phyloP scores from a whole-genome alignment of 78 protist species.

The Dictyostelium purpureum region DNA sequence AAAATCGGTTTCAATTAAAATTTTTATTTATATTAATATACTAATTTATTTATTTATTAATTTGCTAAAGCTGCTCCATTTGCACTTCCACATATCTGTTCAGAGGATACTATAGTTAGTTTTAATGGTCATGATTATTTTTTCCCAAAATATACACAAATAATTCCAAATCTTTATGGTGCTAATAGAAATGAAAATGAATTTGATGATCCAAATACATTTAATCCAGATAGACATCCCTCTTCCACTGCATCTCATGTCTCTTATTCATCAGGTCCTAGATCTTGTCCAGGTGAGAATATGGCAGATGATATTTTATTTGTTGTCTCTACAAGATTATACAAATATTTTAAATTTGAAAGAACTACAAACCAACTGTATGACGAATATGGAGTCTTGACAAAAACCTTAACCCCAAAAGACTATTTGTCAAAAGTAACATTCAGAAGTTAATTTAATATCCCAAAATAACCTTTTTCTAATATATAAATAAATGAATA shows the following conservation, averaged over 20 bases:
- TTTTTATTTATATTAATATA: background rate
- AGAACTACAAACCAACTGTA: background rate
- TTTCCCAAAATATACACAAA: constrained; percentile 7
- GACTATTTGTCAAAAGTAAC: no score
- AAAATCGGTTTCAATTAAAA: background rate
- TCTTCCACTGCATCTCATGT: background rate
- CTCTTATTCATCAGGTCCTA: background rate
- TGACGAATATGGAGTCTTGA: background rate
- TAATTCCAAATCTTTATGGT: background rate
- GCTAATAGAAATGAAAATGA: background rate
- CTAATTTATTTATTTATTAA: background rate
- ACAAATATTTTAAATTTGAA: background rate
- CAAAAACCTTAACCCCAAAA: background rate
- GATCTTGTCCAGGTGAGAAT: constrained; percentile 13
- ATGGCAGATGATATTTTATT: background rate
- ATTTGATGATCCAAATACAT: background rate
- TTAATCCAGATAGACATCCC: constrained; percentile 18
- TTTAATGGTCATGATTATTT: no score
- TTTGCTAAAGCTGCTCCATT: background rate
- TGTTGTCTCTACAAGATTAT: background rate
- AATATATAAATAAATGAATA: no score
- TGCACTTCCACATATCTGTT: background rate
- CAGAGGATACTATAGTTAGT: background rate
- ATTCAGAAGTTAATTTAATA: no score
- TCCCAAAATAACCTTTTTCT: no score